A percentile compares a stretch with the other conserved stretches of the same genome.
Conservation (phyloP, 148 eudicot species). For the Fagopyrum esculentum region DNA sequence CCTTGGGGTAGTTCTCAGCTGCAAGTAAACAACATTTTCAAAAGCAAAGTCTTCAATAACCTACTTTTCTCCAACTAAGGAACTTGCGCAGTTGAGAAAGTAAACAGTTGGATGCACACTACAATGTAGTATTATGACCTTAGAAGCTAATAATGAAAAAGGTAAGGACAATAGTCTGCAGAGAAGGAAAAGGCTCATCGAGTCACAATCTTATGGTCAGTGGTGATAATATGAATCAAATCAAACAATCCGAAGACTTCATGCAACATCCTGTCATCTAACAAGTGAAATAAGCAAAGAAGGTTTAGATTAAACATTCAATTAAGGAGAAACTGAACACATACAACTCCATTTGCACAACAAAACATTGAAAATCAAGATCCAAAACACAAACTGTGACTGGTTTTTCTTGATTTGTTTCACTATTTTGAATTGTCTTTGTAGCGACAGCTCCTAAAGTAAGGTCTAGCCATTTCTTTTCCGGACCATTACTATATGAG, state of each 20-base stretch:
- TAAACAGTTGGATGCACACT: neutral
- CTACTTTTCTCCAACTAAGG: conserved; percentile 28
- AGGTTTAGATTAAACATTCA: conserved; percentile 3
- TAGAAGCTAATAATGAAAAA: neutral
- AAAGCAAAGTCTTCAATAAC: conserved; percentile 94
- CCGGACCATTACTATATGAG: too few species aligned
- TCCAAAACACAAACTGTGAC: too few species aligned
- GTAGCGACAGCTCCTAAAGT: too few species aligned
- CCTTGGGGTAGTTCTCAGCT: conserved; percentile 95
- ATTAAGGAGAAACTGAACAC: neutral
- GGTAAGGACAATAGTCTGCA: neutral
- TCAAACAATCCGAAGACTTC: conserved; percentile 97
- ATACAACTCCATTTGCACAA: neutral
- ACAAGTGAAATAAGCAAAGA: conserved; percentile 7
- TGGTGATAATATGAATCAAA: conserved; percentile 75
- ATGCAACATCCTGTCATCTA: conserved; percentile 68
- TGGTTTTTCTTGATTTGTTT: too few species aligned
- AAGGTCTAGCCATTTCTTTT: too few species aligned
- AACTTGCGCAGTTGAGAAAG: conserved; percentile 1
- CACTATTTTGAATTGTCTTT: too few species aligned
- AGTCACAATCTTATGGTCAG: conserved; percentile 72
- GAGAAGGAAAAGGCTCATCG: conserved; percentile 22
- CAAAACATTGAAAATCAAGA: too few species aligned
- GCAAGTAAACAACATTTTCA: conserved; percentile 93
- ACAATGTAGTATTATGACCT: neutral